A percentile compares a stretch with the other conserved stretches of the same genome.
Evolutionary conservation across 345 rosid species (phyloP).

Genomic region (Ailanthus altissimus): DNA sequence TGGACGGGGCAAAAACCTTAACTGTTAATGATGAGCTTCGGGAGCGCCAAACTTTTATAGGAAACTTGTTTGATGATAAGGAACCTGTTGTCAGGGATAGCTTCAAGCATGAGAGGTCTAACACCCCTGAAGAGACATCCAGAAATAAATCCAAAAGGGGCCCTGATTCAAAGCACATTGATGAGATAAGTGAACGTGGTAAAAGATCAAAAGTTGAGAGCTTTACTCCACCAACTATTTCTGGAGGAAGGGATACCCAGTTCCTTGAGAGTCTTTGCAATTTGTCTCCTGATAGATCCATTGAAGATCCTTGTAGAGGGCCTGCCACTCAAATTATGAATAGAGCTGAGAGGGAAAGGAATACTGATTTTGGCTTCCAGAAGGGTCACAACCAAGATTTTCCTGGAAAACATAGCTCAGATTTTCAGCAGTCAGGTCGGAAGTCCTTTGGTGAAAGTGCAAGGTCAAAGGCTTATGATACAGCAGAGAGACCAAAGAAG

Average conservation of each 20-base stretch:
- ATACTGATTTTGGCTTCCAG: conserved; percentile 38
- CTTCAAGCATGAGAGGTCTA: conserved; percentile 51
- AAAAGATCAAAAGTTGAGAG: conserved; percentile 64
- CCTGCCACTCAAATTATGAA: conserved; percentile 39
- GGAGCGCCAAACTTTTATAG: conserved; percentile 67
- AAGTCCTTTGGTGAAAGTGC: conserved; percentile 45
- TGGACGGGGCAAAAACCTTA: conserved; percentile 36
- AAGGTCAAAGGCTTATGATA: conserved; percentile 40
- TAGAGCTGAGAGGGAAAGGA: conserved; percentile 44
- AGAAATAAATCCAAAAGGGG: conserved; percentile 53
- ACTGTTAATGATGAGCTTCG: conserved; percentile 44
- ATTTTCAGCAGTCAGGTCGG: conserved; percentile 41
- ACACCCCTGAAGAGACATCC: conserved; percentile 46
- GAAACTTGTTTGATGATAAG: conserved; percentile 78
- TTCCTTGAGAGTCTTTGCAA: conserved; percentile 37
- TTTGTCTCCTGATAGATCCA: conserved; percentile 33
- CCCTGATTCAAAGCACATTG: conserved; percentile 41
- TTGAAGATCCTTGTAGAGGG: conserved; percentile 39
- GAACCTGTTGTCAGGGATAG: conserved; percentile 44
- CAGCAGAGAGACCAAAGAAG: conserved; percentile 45
- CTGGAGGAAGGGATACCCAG: conserved; percentile 44
- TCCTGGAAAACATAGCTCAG: conserved; percentile 50
- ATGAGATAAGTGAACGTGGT: conserved; percentile 44
- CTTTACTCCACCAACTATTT: conserved; percentile 38
- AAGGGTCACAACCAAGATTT: conserved; percentile 42